Base-by-base conservation (phyloP, 2,329 filamentous ascomycete genomes). In the Rachicladosporium sp. region DNA sequence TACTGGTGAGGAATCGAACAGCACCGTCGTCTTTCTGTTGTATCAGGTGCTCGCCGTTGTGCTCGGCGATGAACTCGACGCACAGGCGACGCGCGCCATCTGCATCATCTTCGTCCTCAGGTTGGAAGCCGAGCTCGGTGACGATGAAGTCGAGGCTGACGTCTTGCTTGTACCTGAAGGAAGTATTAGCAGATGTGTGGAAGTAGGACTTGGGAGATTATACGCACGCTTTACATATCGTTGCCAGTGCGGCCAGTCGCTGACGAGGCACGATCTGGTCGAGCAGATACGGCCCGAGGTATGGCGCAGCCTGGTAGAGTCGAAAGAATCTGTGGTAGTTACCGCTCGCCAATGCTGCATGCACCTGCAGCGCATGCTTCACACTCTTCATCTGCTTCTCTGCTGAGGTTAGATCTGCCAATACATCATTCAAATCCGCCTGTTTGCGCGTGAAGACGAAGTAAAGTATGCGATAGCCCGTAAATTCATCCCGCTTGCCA, bases 241-340 rank as follows among this genome's bases (percentile, higher is more conserved):
- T 85, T 61, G 86, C 81, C 58, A 98, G 68, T 49, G 91, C 91
- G 57, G 82, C 80, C 50, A 98, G 76, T 54, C 91, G 84, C 69
- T 98, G 89, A 58, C 91, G 80, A 55, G 80, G 80, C 60, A 96
- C 82, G 69, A 98, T 96, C 85, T 94, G 95, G 68, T 98, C 91
- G 84, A 98, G 93, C 37, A 98, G 75, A 65, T 96, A 96, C 52
- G 83, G 87, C 46, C 91, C 89, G 88, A 98, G 94, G 56, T 49
- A 50, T 9, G 37, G 87, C 15, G 88, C 88, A 59, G 89, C 81
- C 50, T 93, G 77, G 62, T 95, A 98, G 33, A 98, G 76, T 67
- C 85, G 83, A 74, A 98, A 96, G 65, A 98, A 96, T 61, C 78
- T 89, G 67, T 98, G 89, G 62, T 95, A 95, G 66, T 96, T 96